Conservation (phyloP, 495 filamentous ascomycete species). For the Aspergillus avenaceus region DNA sequence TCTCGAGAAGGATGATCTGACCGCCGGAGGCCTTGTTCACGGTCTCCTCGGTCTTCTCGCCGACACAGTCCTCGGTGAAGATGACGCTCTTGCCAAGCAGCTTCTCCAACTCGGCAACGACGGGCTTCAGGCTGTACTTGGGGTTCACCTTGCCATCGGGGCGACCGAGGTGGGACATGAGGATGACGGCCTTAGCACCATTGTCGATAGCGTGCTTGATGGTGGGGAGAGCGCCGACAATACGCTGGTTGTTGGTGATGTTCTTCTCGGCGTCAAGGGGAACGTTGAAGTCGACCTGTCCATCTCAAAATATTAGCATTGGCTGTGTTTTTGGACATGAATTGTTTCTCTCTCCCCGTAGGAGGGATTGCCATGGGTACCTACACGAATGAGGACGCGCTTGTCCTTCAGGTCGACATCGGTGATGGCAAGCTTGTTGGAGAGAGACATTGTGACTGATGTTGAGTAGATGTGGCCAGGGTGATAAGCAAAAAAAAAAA, state of each 20-base stretch:
- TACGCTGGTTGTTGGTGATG: slow-evolving; percentile 97
- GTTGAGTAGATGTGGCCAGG: slow-evolving; percentile 1
- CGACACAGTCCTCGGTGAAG: slow-evolving; percentile 90
- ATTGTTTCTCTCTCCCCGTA: too few species aligned
- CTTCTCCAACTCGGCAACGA: slow-evolving; percentile 88
- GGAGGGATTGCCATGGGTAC: slow-evolving; percentile 19
- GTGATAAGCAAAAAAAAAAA: slow-evolving; percentile 6
- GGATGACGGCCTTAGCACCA: slow-evolving; percentile 88
- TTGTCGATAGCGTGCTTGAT: slow-evolving; percentile 97
- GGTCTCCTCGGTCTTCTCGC: slow-evolving; percentile 79
- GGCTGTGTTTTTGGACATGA: background rate
- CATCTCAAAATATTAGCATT: slow-evolving; percentile 9
- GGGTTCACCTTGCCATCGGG: slow-evolving; percentile 83
- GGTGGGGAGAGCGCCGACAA: slow-evolving; percentile 93
- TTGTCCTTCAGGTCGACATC: slow-evolving; percentile 97
- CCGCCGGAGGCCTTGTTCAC: slow-evolving; percentile 82
- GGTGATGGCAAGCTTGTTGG: slow-evolving; percentile 94
- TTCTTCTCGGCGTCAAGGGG: slow-evolving; percentile 86
- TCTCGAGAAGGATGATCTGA: slow-evolving; percentile 88
- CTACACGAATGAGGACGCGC: slow-evolving; percentile 92
- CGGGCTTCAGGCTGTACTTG: slow-evolving; percentile 93
- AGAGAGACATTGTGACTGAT: slow-evolving; percentile 79
- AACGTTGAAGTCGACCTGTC: slow-evolving; percentile 98
- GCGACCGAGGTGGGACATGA: slow-evolving; percentile 98
- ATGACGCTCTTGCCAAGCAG: slow-evolving; percentile 75